Conservation (phyloP, 2,329 filamentous ascomycete genomes). For the Neobulgaria alba region DNA sequence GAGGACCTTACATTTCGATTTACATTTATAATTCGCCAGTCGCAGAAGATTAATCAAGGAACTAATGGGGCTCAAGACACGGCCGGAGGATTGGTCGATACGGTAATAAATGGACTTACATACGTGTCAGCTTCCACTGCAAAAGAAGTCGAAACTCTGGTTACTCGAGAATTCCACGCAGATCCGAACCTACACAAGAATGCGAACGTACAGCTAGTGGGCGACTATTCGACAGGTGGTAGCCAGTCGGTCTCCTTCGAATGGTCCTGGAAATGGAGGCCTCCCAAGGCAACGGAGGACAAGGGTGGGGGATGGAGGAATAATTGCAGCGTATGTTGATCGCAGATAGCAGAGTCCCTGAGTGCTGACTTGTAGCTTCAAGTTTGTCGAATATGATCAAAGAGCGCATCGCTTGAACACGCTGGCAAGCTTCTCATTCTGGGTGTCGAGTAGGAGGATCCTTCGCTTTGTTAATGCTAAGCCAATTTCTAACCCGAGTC, state of each 20-base stretch:
- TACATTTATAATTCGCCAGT: constrained; percentile 68
- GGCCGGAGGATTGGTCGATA: constrained; percentile 48
- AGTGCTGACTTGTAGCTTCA: constrained; percentile 16
- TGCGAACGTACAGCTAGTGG: constrained; percentile 89
- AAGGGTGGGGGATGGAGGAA: constrained; percentile 90
- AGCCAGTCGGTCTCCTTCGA: constrained; percentile 78
- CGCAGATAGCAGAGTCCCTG: not conserved
- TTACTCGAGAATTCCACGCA: constrained; percentile 92
- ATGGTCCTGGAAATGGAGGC: constrained; percentile 96
- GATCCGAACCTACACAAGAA: constrained; percentile 98
- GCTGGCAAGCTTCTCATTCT: constrained; percentile 88
- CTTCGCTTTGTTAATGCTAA: too few species aligned
- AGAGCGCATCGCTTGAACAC: constrained; percentile 82
- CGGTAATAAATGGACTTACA: constrained; percentile 78
- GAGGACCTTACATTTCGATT: constrained; percentile 92
- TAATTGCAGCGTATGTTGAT: constrained; percentile 66
- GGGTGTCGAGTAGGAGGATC: constrained; percentile 65
- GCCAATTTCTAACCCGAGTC: constrained; percentile 10
- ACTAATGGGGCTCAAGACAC: constrained; percentile 42
- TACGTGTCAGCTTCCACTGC: constrained; percentile 82
- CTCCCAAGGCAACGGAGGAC: constrained; percentile 74
- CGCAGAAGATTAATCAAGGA: constrained; percentile 32
- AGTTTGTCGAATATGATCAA: constrained; percentile 97
- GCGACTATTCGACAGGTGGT: constrained; percentile 81
- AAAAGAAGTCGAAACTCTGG: constrained; percentile 84